phyloP scores from a whole-genome alignment of 352 stramenopile genomes.

The Phytopythium cucurbitacearum region DNA sequence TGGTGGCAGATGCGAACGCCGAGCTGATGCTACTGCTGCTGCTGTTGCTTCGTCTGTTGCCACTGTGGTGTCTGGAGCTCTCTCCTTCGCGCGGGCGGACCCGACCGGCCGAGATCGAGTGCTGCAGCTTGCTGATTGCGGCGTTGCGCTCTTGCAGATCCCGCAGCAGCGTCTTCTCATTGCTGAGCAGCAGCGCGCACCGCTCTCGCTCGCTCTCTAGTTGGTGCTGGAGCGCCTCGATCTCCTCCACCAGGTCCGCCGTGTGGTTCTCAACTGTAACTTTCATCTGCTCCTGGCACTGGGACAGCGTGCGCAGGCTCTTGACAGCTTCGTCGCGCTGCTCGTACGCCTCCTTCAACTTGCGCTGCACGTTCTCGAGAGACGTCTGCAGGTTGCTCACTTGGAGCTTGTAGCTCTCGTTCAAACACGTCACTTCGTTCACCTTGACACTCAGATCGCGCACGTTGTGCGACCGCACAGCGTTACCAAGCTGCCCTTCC shows the following conservation, averaged over 20 bases:
- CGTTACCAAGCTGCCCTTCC: slow-evolving; percentile 31
- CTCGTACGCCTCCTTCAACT: slow-evolving; percentile 38
- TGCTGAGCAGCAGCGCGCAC: slow-evolving; percentile 48
- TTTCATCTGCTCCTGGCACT: slow-evolving; percentile 68
- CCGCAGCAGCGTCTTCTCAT: slow-evolving; percentile 67
- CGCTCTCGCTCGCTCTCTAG: slow-evolving; percentile 65
- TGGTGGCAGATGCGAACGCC: slow-evolving; percentile 12
- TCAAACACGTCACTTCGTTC: slow-evolving; percentile 33
- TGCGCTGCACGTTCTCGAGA: slow-evolving; percentile 32
- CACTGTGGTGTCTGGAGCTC: background rate
- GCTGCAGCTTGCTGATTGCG: slow-evolving; percentile 48
- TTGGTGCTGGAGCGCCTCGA: slow-evolving; percentile 57
- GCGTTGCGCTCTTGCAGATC: slow-evolving; percentile 70
- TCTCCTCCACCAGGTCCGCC: slow-evolving; percentile 58
- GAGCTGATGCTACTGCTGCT: slow-evolving; percentile 14
- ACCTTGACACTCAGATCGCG: slow-evolving; percentile 39
- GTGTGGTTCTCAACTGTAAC: slow-evolving; percentile 57
- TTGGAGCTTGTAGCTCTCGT: slow-evolving; percentile 55
- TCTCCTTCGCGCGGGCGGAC: slow-evolving; percentile 19
- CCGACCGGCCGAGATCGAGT: slow-evolving; percentile 17
- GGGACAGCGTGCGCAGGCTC: slow-evolving; percentile 44
- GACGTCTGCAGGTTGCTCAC: slow-evolving; percentile 32
- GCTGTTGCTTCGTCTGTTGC: slow-evolving; percentile 5
- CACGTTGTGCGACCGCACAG: slow-evolving; percentile 18
- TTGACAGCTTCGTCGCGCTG: slow-evolving; percentile 60